Evolutionary conservation across 2,329 filamentous ascomycete species (phyloP).

Genomic region (Chaetothyriales sp.): DNA sequence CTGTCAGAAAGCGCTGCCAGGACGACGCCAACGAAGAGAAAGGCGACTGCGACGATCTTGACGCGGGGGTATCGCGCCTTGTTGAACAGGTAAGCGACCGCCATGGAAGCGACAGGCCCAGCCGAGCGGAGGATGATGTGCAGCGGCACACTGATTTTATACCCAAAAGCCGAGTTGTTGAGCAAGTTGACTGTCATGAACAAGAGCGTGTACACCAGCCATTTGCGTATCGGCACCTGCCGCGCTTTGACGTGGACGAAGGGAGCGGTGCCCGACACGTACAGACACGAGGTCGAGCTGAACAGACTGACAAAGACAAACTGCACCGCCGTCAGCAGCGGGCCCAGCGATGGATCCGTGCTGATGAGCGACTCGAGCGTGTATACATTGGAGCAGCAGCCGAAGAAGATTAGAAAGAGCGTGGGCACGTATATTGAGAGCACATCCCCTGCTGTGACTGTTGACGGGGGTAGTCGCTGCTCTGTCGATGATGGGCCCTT

Average conservation of each 20-base stretch:
- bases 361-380: conserved; percentile 89
- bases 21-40: conserved; percentile 76
- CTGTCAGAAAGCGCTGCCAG: conserved; percentile 83
- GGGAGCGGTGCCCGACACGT: conserved; percentile 31
- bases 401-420: conserved; percentile 79
- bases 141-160: conserved; percentile 87
- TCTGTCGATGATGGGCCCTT: neutral
- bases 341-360: conserved; percentile 72
- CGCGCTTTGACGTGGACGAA: conserved; percentile 62
- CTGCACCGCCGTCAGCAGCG: conserved; percentile 72
- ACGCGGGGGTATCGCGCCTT: conserved; percentile 61
- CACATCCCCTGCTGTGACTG: conserved; percentile 19
- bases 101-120: conserved; percentile 88
- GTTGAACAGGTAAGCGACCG: conserved; percentile 73
- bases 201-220: conserved; percentile 74
- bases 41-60: conserved; percentile 65
- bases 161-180: conserved; percentile 96
- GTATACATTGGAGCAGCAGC: conserved; percentile 93
- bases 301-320: conserved; percentile 70
- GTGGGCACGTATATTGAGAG: conserved; percentile 32
- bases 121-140: conserved; percentile 94
- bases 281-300: conserved; percentile 27
- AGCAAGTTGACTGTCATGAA: conserved; percentile 90
- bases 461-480: neutral
- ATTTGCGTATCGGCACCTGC: conserved; percentile 67